Base-by-base conservation (phyloP, 257 asterid species). In the Solanum microdontum region DNA sequence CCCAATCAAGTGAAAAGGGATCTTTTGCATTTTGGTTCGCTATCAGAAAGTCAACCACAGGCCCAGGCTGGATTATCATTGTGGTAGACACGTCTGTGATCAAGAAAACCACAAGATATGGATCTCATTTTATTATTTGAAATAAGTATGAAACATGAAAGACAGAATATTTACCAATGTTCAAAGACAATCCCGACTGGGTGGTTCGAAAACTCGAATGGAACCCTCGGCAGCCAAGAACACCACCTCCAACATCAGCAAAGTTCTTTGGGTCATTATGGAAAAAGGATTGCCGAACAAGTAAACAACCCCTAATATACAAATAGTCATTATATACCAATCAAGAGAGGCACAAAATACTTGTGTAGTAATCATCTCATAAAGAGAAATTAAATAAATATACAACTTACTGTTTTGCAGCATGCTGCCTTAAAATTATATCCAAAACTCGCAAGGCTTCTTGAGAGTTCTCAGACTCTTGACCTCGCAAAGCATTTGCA, bases 351-450 rank as follows among this genome's bases (percentile, higher is more conserved):
- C 68, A 80, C 26, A 28, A 28, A 79, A 45, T 15, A 26, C 28
- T 26, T 28, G 28, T 45, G 66, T 21, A 24, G 84, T 37, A 80
- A 43, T 79, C 66, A 86, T 70, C 39, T 15, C 72, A 43, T 87
- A 62, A 26, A 86, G 24, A 87, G 26, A n/a, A 15, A 43, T 15
- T 8, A 82, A 26, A 55, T 34, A 40, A 14, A 11, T n/a, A 75
- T 80, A 84, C 14, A n/a, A 90, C 99, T 92, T 91, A 96, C 99
- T 93, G 97, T 85, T 93, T 96, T 15, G 99, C 95, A n/a, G 99
- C 99, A 92, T 96, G 94, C 91, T 96, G 99, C 94, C 99, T 92
- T 89, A 96, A 76, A 88, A 96, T 94, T 87, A 96, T 96, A 90
- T 96, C 99, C 89, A 96, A 51, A 83, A 96, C 99, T 45, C 99